These are phyloP conservation scores for Anthoceros angustus DNA, from an alignment of 225 moss, liverwort and hornwort genomes.

Conservation along the genomic window DNA sequence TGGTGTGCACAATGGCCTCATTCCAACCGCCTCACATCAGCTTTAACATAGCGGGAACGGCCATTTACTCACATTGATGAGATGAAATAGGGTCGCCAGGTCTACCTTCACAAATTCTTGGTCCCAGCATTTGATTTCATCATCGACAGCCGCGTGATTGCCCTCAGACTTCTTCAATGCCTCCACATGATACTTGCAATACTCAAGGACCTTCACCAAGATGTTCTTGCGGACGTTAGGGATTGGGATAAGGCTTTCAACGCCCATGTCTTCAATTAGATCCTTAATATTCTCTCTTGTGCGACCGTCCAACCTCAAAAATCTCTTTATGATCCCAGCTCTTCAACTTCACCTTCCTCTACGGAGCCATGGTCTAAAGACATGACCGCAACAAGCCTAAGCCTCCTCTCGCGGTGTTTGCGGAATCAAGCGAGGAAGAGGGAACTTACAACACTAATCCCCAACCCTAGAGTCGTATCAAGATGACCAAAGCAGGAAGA, in stretches of 20 bases:
- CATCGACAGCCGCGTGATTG: constrained; percentile 11
- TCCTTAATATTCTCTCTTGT: constrained; percentile 18
- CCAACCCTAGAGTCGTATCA: no score
- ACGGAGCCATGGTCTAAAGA: constrained; percentile 9
- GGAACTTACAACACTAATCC: no score
- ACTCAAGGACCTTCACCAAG: constrained; percentile 24
- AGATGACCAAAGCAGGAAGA: no score
- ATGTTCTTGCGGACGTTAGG: constrained; percentile 20
- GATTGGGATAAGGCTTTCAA: constrained; percentile 18
- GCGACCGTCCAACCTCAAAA: constrained; percentile 20
- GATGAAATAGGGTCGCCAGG: constrained; percentile 22
- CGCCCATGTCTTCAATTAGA: constrained; percentile 25
- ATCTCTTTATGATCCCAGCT: constrained; percentile 22
- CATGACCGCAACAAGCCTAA: neutral
- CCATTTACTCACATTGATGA: constrained; percentile 16
- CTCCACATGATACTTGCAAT: constrained; percentile 31
- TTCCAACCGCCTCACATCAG: neutral
- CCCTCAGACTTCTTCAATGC: constrained; percentile 12
- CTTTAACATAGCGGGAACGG: neutral
- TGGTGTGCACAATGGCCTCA: neutral
- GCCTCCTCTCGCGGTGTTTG: no score
- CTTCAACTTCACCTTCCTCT: constrained; percentile 19
- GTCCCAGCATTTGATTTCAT: constrained; percentile 26
- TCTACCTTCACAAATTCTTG: constrained; percentile 26
- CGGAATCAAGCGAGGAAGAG: no score